Evolutionary conservation across 208 protist species (phyloP).

Genomic region (Phytomonas sp.): DNA sequence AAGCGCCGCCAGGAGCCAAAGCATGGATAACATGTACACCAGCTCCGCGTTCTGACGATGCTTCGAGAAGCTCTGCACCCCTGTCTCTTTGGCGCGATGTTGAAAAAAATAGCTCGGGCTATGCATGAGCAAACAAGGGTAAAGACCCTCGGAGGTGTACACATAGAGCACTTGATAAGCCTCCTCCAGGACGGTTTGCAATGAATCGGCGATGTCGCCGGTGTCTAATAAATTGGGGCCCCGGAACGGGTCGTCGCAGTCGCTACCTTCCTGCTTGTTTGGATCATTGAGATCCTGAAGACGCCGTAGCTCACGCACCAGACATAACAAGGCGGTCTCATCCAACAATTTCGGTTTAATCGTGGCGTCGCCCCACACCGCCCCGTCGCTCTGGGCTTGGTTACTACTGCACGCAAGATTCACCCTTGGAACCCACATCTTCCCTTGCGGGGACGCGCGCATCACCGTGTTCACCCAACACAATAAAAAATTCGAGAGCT

Average conservation of each 20-base stretch:
- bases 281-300: slow-evolving; percentile 18
- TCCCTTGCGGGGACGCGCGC: slow-evolving; percentile 26
- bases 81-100: neutral
- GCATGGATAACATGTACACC: slow-evolving; percentile 8
- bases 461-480: slow-evolving; percentile 73
- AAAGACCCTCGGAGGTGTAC: slow-evolving; percentile 50
- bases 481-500: slow-evolving; percentile 49
- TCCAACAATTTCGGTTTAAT: slow-evolving; percentile 22
- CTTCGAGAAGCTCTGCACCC: neutral
- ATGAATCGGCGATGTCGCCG: neutral
- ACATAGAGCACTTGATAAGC: slow-evolving; percentile 33
- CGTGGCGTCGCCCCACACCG: neutral
- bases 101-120: neutral
- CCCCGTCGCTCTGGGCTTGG: neutral
- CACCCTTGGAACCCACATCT: slow-evolving; percentile 18
- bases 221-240: neutral
- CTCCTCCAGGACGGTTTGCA: slow-evolving; percentile 26
- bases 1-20: slow-evolving; percentile 45
- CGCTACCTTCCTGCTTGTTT: neutral
- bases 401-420: neutral
- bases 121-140: slow-evolving; percentile 28
- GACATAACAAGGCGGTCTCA: slow-evolving; percentile 26
- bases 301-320: slow-evolving; percentile 52
- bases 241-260: neutral
- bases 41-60: neutral